These are phyloP conservation scores for Trypanosoma melophagium DNA, from an alignment of 208 protist genomes.

Conservation along the genomic window DNA sequence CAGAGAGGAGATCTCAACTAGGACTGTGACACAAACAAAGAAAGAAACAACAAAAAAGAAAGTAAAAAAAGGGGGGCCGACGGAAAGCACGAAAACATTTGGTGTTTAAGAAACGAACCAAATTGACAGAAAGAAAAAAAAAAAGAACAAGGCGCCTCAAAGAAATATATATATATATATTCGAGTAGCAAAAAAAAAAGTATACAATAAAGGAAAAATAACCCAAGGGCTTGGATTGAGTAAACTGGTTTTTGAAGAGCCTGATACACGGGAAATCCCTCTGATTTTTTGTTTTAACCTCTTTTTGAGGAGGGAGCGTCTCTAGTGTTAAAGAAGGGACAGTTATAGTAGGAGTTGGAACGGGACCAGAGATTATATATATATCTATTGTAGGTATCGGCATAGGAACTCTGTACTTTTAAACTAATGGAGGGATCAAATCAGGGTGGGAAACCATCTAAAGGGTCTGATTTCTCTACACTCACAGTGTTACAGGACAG, in stretches of 20 bases:
- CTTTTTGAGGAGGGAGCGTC: too few relatives aligned
- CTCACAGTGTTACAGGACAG: slow-evolving; percentile 1
- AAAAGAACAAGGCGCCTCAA: neutral
- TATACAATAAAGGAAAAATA: neutral
- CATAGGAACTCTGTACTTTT: neutral
- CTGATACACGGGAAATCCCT: too few relatives aligned
- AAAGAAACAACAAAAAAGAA: slow-evolving; percentile 13
- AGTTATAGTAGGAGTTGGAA: slow-evolving; percentile 1
- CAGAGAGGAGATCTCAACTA: neutral
- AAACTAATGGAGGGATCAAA: slow-evolving; percentile 15
- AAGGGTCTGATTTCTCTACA: neutral
- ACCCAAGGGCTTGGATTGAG: neutral
- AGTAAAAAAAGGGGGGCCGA: neutral
- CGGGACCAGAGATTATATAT: neutral
- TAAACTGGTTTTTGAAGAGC: neutral
- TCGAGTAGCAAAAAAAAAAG: slow-evolving; percentile 7
- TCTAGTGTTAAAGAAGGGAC: too few relatives aligned
- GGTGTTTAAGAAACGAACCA: neutral
- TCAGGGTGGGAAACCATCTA: neutral
- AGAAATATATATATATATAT: too few relatives aligned
- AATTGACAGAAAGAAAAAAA: slow-evolving; percentile 1
- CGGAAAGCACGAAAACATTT: neutral
- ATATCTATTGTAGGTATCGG: neutral
- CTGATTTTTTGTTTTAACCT: too few relatives aligned
- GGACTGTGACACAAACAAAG: neutral